Conservation (phyloP, 2,329 filamentous ascomycete genomes). For the Sporothrix globosa region DNA sequence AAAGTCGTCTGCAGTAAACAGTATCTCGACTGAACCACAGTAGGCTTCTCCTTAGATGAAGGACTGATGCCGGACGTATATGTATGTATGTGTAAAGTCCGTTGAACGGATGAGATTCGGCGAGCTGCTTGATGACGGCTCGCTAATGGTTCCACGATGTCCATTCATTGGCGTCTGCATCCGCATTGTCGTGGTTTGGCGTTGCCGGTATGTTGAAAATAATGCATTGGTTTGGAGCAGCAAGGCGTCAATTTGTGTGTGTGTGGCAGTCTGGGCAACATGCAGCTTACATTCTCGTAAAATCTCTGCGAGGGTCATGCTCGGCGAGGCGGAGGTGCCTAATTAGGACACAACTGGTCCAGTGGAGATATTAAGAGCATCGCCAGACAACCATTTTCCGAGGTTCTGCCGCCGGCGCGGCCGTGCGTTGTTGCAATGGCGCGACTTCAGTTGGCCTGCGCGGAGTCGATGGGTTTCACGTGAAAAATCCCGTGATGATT, state of each 20-base stretch:
- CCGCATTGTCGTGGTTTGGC: conserved; percentile 3
- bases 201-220: not conserved
- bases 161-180: conserved; percentile 1
- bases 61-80: not conserved
- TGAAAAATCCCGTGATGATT: not conserved
- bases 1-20: not conserved
- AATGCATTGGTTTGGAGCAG: not conserved
- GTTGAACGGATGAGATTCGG: not conserved
- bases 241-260: not conserved
- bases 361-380: not conserved
- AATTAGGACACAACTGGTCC: not conserved
- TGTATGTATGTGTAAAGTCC: not conserved
- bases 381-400: conserved; percentile 18
- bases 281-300: not conserved
- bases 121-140: not conserved
- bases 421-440: conserved; percentile 11
- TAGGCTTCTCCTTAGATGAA: not conserved
- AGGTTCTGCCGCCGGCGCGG: conserved; percentile 32
- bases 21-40: not conserved
- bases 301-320: not conserved
- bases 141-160: not conserved
- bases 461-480: not conserved
- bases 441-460: not conserved
- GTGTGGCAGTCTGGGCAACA: not conserved
- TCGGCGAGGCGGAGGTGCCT: not conserved